phyloP scores from a whole-genome alignment of 495 filamentous ascomycete genomes.

The Penicillium taxi region DNA sequence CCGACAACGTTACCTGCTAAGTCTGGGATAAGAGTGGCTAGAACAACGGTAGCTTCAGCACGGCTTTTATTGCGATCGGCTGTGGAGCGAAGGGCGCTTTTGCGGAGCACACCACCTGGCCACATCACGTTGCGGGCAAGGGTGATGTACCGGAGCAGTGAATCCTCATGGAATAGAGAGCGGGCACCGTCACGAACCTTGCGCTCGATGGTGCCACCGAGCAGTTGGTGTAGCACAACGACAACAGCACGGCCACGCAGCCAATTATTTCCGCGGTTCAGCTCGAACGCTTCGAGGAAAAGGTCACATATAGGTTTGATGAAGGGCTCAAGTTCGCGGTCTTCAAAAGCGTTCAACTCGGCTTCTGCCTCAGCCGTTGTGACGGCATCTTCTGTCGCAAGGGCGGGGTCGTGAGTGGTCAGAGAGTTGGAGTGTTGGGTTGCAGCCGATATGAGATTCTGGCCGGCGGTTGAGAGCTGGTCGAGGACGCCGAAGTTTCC shows the following conservation, averaged over 20 bases:
- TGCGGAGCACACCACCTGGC: slow-evolving; percentile 58
- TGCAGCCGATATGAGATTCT: slow-evolving; percentile 85
- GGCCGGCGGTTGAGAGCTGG: slow-evolving; percentile 84
- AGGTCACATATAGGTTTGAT: slow-evolving; percentile 98
- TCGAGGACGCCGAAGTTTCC: slow-evolving; percentile 94
- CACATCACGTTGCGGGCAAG: slow-evolving; percentile 68
- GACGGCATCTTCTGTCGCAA: slow-evolving; percentile 51
- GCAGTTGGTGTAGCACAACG: slow-evolving; percentile 62
- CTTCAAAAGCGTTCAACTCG: slow-evolving; percentile 88
- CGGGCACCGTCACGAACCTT: slow-evolving; percentile 79
- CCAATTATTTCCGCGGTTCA: slow-evolving; percentile 90
- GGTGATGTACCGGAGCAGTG: slow-evolving; percentile 64
- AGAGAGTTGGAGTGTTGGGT: slow-evolving; percentile 59
- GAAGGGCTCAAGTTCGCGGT: slow-evolving; percentile 83
- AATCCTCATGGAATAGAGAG: slow-evolving; percentile 64
- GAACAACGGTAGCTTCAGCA: slow-evolving; percentile 65
- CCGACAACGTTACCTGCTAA: slow-evolving; percentile 79
- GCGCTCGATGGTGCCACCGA: slow-evolving; percentile 84
- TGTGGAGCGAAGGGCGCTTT: slow-evolving; percentile 42
- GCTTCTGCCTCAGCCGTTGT: slow-evolving; percentile 86
- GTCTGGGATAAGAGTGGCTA: slow-evolving; percentile 74
- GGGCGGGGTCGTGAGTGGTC: slow-evolving; percentile 25
- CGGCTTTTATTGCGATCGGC: slow-evolving; percentile 62
- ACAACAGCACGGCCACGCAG: slow-evolving; percentile 92
- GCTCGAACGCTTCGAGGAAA: slow-evolving; percentile 91